Evolutionary conservation across 2,329 filamentous ascomycete species (phyloP).

Genomic region (Nigrospora osmanthi): DNA sequence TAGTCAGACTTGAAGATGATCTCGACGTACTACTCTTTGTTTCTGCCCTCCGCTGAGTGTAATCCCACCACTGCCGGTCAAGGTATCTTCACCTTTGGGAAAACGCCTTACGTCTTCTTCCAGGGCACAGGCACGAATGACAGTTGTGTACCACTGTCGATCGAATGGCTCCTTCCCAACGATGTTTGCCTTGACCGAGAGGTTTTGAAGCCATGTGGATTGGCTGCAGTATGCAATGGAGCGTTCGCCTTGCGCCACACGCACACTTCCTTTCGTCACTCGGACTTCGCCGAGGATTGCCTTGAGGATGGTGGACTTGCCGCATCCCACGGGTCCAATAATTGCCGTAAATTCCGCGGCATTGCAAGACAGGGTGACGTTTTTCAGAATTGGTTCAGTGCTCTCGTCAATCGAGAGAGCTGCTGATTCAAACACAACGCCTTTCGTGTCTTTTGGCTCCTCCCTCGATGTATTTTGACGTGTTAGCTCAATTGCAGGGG

Average conservation of each 20-base stretch:
- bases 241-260: too few relatives aligned
- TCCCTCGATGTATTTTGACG: neutral
- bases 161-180: slow-evolving; percentile 7
- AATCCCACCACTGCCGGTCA: slow-evolving; percentile 17
- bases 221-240: neutral
- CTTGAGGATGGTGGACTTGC: neutral
- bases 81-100: slow-evolving; percentile 13
- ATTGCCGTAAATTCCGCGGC: neutral
- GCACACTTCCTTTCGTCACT: too few relatives aligned
- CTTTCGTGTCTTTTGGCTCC: too few relatives aligned
- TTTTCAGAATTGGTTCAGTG: neutral
- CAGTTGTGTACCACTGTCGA: slow-evolving; percentile 4
- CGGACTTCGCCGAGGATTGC: neutral
- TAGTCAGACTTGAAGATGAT: too few relatives aligned
- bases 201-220: slow-evolving; percentile 65
- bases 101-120: slow-evolving; percentile 7
- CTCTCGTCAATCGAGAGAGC: neutral
- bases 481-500: too few relatives aligned
- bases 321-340: neutral
- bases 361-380: neutral
- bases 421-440: neutral
- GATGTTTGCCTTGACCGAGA: slow-evolving; percentile 17
- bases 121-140: slow-evolving; percentile 8
- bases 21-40: slow-evolving; percentile 9
- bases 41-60: slow-evolving; percentile 19